phyloP scores from a whole-genome alignment of 352 stramenopile genomes.

The Phytophthora foliorum region DNA sequence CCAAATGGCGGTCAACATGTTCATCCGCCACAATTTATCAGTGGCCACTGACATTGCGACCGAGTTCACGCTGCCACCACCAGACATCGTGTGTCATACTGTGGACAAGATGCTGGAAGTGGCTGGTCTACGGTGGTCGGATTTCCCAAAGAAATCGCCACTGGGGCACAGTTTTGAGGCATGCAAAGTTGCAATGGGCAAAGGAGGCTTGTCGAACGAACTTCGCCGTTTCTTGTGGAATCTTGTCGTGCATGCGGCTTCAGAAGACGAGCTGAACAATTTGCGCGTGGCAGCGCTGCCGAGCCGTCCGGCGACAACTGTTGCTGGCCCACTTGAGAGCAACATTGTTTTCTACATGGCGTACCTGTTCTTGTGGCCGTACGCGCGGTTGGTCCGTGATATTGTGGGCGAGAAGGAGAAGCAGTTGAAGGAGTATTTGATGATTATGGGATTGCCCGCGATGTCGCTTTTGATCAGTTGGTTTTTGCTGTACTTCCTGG shows the following conservation, averaged over 20 bases:
- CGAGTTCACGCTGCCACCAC: slow-evolving; percentile 4
- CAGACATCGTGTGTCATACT: slow-evolving; percentile 42
- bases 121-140: slow-evolving; percentile 51
- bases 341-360: slow-evolving; percentile 80
- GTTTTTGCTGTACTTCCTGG: slow-evolving; percentile 85
- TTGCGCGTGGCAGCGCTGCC: slow-evolving; percentile 54
- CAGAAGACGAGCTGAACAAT: slow-evolving; percentile 50
- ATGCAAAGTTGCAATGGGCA: slow-evolving; percentile 41
- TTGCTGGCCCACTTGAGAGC: slow-evolving; percentile 57
- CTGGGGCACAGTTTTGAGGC: slow-evolving; percentile 37
- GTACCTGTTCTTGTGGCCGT: slow-evolving; percentile 91
- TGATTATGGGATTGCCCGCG: slow-evolving; percentile 89
- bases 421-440: slow-evolving; percentile 89
- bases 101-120: slow-evolving; percentile 61
- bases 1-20: slow-evolving; percentile 64
- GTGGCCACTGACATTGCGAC: not conserved
- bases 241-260: slow-evolving; percentile 39
- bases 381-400: slow-evolving; percentile 83
- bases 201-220: slow-evolving; percentile 29
- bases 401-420: slow-evolving; percentile 93
- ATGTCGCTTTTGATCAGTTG: slow-evolving; percentile 82
- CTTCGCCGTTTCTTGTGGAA: slow-evolving; percentile 47
- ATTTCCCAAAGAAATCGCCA: slow-evolving; percentile 49
- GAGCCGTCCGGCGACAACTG: slow-evolving; percentile 49
- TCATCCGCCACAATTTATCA: slow-evolving; percentile 39